phyloP scores from a whole-genome alignment of 306 rosid species.

The Styphnolobium japonicum region DNA sequence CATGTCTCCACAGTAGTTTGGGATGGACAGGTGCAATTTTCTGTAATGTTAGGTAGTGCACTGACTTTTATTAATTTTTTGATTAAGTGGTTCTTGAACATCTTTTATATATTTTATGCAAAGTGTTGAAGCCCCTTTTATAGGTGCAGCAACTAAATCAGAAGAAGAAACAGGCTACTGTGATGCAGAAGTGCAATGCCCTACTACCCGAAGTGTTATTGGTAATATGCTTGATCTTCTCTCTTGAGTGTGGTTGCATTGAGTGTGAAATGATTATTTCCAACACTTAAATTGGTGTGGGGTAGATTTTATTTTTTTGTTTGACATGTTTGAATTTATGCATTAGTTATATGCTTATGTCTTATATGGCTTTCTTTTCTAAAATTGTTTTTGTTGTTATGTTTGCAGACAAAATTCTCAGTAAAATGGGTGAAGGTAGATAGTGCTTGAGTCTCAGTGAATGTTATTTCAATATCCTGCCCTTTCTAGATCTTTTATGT shows the following conservation, averaged over 20 bases:
- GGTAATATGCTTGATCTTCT: no score
- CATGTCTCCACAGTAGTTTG: no score
- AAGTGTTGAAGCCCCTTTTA: no score
- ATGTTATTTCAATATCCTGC: not conserved
- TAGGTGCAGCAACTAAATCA: no score
- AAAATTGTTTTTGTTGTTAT: constrained; percentile 4
- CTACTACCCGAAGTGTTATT: no score
- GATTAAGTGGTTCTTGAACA: no score
- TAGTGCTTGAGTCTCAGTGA: not conserved
- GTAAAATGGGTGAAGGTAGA: constrained; percentile 90
- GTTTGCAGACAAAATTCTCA: constrained; percentile 66
- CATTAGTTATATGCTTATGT: not conserved
- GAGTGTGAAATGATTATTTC: not conserved
- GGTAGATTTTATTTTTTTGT: not conserved
- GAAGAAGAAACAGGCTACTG: no score
- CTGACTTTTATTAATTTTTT: no score
- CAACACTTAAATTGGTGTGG: not conserved
- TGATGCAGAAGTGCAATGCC: no score
- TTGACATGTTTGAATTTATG: not conserved
- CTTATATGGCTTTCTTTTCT: constrained; percentile 5
- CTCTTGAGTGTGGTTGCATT: not conserved
- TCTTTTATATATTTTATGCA: no score
- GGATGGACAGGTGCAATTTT: no score
- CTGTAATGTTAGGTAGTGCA: no score
- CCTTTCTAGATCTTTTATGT: not conserved